Evolutionary conservation across 2,329 filamentous ascomycete species (phyloP), one percentile per base, ranked within the genome.

Genomic region (Dactylellina cionopaga): DNA sequence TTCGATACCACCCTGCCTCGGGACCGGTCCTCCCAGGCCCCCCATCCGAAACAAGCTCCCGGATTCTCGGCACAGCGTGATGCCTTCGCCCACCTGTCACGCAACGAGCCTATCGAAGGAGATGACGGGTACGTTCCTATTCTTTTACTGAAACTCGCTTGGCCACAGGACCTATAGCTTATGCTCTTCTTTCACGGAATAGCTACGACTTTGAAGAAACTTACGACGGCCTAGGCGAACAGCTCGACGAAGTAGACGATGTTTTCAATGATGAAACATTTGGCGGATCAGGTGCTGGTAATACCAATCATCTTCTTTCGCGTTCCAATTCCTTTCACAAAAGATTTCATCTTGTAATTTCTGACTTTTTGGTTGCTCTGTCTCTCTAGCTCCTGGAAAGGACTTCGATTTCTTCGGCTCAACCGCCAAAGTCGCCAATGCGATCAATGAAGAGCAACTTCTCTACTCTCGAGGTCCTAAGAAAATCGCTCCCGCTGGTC

Each of bases 221-320:
- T 35, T 98, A 98, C 80, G 95, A 99, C 81, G 94, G 94, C 15
- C 84, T 99, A 39, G 95, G 92, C 64, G 91, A 96, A 79, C 88
- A 91, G 80, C 88, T 99, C 33, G 89, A 96, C 78, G 94, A 99
- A 80, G 89, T 91, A 17, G 91, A 94, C 78, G 95, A 99, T 83
- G 92, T 87, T 54, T 92, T 97, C 85, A 99, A 99, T 81, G 92
- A 98, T 77, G 95, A 98, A 79, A 99, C 95, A 1, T 99, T 99
- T 79, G 91, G 87, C 24, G 81, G 80, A 35, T 81, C 84, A 27
- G 83, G 80, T 56, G 81, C 81, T 31, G 80, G 82, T 77, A 80
- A 84, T 9, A n/a, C 24, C 13, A 33, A 17, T 41, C 22, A 22
- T 15, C 19, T 37, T n/a, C 51, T 7, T 41, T n/a, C n/a, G 25